Evolutionary conservation across 371 early-diverging fungal genomes (phyloP).

Genomic region (Syncephalastrum sp.): DNA sequence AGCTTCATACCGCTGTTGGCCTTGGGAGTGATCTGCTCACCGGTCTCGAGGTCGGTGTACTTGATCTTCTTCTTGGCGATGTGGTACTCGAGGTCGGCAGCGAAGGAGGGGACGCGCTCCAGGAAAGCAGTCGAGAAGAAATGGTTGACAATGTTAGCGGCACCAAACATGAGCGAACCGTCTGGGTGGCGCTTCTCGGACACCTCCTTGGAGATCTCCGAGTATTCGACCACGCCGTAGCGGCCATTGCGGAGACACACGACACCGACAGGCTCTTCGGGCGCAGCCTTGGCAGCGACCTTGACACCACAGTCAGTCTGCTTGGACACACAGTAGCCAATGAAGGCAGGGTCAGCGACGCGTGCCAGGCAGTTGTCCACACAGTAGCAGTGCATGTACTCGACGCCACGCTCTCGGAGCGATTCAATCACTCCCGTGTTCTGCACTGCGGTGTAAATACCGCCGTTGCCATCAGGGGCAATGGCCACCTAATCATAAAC

Average conservation of each 20-base stretch:
- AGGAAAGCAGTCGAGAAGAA: slow-evolving; percentile 94
- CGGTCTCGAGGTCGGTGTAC: slow-evolving; percentile 78
- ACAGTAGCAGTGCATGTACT: slow-evolving; percentile 92
- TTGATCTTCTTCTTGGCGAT: slow-evolving; percentile 97
- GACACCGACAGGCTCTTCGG: slow-evolving; percentile 94
- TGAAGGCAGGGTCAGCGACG: slow-evolving; percentile 92
- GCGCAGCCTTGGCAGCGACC: slow-evolving; percentile 82
- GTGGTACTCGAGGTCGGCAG: slow-evolving; percentile 87
- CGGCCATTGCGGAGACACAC: slow-evolving; percentile 83
- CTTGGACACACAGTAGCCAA: slow-evolving; percentile 84
- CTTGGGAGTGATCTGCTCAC: slow-evolving; percentile 71
- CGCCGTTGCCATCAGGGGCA: slow-evolving; percentile 85
- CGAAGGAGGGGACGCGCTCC: slow-evolving; percentile 78
- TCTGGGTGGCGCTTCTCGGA: slow-evolving; percentile 67
- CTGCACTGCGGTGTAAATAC: slow-evolving; percentile 78
- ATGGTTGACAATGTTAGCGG: slow-evolving; percentile 98
- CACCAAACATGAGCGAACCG: slow-evolving; percentile 77
- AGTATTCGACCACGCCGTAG: slow-evolving; percentile 94
- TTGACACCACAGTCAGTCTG: slow-evolving; percentile 94
- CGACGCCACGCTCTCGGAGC: slow-evolving; percentile 74
- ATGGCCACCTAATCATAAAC: slow-evolving; percentile 66
- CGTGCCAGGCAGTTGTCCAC: slow-evolving; percentile 95
- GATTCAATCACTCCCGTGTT: slow-evolving; percentile 75
- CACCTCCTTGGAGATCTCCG: slow-evolving; percentile 81
- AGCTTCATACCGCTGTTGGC: slow-evolving; percentile 95